A percentile compares a stretch with the other conserved stretches of the same genome.
phyloP scores from a whole-genome alignment of 2,329 filamentous ascomycete genomes.

The Lecanosticta acicola region DNA sequence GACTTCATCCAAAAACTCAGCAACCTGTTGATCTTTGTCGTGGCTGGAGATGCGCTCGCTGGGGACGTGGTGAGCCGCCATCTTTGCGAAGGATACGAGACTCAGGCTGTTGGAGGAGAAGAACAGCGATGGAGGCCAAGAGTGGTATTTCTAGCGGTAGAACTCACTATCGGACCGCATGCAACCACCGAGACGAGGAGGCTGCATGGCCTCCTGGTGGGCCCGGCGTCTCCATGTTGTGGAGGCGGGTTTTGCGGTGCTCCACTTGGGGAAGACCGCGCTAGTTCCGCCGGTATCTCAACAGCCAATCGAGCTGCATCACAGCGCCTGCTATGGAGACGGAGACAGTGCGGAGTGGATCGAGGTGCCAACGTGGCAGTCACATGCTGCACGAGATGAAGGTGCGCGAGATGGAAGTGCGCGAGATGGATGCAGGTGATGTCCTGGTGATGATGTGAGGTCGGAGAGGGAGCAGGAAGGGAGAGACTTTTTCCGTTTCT shows the following conservation, averaged over 20 bases:
- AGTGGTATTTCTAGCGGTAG: neutral
- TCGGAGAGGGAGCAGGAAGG: too few relatives aligned
- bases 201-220: conserved; percentile 1
- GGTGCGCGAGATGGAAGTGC: too few relatives aligned
- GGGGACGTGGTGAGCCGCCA: conserved; percentile 14
- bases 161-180: conserved; percentile 18
- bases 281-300: neutral
- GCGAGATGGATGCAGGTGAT: too few relatives aligned
- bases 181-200: conserved; percentile 13
- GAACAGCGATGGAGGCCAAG: neutral
- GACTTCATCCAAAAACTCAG: conserved; percentile 19
- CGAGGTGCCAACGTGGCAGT: neutral
- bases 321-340: neutral
- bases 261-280: conserved; percentile 2
- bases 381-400: neutral
- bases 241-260: neutral
- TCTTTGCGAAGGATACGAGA: conserved; percentile 5
- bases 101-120: neutral
- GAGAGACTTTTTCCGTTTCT: neutral
- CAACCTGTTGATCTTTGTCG: conserved; percentile 12
- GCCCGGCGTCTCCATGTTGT: conserved; percentile 13
- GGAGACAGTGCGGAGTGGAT: neutral
- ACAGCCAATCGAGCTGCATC: conserved; percentile 1
- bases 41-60: conserved; percentile 18
- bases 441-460: too few relatives aligned